Evolutionary conservation across 257 asterid genomes (phyloP).

Genomic region (Solanum ossicruentum): DNA sequence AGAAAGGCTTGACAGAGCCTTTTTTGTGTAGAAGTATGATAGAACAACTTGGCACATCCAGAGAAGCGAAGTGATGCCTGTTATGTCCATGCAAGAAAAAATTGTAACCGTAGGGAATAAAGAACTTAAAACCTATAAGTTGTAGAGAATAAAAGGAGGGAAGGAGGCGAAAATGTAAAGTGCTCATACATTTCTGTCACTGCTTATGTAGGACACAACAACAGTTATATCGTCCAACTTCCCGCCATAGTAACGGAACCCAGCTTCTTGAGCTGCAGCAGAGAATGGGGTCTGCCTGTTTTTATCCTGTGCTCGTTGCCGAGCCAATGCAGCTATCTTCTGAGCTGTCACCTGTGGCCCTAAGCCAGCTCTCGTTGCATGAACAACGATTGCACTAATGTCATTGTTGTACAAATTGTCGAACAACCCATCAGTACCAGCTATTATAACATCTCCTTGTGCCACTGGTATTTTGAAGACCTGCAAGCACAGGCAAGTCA

Average conservation of each 20-base stretch:
- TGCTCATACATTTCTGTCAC: conserved; percentile 44
- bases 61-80: background rate
- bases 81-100: background rate
- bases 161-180: background rate
- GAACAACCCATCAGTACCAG: conserved; percentile 95
- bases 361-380: conserved; percentile 75
- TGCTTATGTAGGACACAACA: conserved; percentile 72
- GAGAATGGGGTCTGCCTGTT: conserved; percentile 95
- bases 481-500: conserved; percentile 28
- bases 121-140: background rate
- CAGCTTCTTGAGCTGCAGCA: conserved; percentile 97
- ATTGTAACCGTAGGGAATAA: background rate
- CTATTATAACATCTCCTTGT: conserved; percentile 86
- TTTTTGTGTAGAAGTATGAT: background rate
- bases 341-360: conserved; percentile 93
- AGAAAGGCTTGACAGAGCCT: background rate
- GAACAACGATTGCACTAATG: conserved; percentile 75
- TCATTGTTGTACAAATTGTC: conserved; percentile 89
- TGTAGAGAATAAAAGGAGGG: background rate
- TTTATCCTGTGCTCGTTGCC: conserved; percentile 81
- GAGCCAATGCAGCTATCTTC: conserved; percentile 83
- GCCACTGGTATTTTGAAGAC: conserved; percentile 77
- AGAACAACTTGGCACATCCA: background rate
- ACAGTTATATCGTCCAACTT: conserved; percentile 94
- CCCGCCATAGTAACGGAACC: conserved; percentile 87